These are phyloP conservation scores for Naganishia cerealis DNA, from an alignment of 1,284 basidiomycete genomes.

Conservation along the genomic window DNA sequence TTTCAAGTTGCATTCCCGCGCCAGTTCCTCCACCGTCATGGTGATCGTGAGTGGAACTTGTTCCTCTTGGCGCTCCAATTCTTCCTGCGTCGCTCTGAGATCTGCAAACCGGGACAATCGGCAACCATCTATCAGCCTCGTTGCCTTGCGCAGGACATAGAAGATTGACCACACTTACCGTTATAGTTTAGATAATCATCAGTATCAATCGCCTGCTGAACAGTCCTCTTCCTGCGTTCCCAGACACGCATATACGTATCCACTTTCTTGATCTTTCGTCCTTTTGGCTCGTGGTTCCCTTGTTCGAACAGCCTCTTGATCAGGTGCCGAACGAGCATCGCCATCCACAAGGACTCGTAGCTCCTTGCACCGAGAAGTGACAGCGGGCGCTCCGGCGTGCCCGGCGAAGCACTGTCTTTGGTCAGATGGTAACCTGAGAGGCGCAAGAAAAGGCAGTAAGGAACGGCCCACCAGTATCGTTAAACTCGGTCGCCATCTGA, in stretches of 20 bases:
- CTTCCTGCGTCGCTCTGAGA: constrained; percentile 9
- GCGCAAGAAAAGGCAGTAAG: constrained; percentile 2
- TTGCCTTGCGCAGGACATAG: constrained; percentile 10
- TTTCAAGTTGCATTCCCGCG: constrained; percentile 75
- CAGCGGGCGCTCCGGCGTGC: constrained; percentile 91
- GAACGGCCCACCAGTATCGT: background rate
- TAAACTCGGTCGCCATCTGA: background rate
- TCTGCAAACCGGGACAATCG: constrained; percentile 27
- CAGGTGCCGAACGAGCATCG: constrained; percentile 63
- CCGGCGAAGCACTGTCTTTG: constrained; percentile 68
- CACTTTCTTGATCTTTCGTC: constrained; percentile 35
- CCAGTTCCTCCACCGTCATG: constrained; percentile 70
- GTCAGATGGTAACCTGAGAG: constrained; percentile 85
- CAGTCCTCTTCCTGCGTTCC: constrained; percentile 35
- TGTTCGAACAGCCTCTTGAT: constrained; percentile 38
- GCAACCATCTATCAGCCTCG: constrained; percentile 35
- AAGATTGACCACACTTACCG: constrained; percentile 20
- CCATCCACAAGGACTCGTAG: constrained; percentile 85
- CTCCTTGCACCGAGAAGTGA: constrained; percentile 88
- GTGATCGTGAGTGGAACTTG: constrained; percentile 53
- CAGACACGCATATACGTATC: constrained; percentile 26
- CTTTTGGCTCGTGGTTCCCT: constrained; percentile 24
- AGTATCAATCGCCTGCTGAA: constrained; percentile 36
- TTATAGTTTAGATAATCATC: constrained; percentile 30
- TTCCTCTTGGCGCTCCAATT: constrained; percentile 27